Conservation (phyloP, 768 basidiomycete genomes). For the Auriscalpium vulgare region DNA sequence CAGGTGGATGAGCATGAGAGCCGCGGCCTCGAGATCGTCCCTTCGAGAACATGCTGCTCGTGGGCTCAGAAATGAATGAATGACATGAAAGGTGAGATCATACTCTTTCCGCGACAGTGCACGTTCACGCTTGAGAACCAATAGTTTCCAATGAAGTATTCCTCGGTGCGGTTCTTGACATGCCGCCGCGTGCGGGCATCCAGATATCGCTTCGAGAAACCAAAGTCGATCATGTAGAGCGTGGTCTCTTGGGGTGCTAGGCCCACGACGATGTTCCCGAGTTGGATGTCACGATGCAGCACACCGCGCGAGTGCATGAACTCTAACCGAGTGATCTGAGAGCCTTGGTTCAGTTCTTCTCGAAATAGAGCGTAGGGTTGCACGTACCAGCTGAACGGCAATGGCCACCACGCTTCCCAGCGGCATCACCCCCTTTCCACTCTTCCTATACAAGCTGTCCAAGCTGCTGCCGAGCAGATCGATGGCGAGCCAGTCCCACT, state of each 20-base stretch:
- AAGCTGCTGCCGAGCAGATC: slow-evolving; percentile 66
- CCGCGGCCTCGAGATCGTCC: slow-evolving; percentile 72
- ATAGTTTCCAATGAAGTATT: slow-evolving; percentile 78
- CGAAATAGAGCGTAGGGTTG: neutral
- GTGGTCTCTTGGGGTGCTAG: slow-evolving; percentile 45
- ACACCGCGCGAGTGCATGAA: slow-evolving; percentile 71
- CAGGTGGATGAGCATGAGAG: slow-evolving; percentile 75
- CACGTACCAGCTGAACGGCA: slow-evolving; percentile 67
- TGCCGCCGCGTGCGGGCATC: slow-evolving; percentile 59
- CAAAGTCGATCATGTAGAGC: slow-evolving; percentile 83
- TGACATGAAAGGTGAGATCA: slow-evolving; percentile 1
- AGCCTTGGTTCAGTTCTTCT: neutral
- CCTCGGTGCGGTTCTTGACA: slow-evolving; percentile 58
- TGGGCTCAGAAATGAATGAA: neutral
- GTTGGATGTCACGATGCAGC: slow-evolving; percentile 71
- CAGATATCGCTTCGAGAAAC: slow-evolving; percentile 74
- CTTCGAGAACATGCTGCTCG: slow-evolving; percentile 63
- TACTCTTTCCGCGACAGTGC: slow-evolving; percentile 71
- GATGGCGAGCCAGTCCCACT: slow-evolving; percentile 50
- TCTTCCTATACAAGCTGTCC: slow-evolving; percentile 50
- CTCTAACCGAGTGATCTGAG: slow-evolving; percentile 61
- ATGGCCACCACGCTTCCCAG: slow-evolving; percentile 65
- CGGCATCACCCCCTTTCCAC: slow-evolving; percentile 54
- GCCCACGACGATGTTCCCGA: slow-evolving; percentile 70
- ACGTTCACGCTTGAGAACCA: slow-evolving; percentile 77